Conservation (phyloP, 148 eudicot genomes). For the Nyssa sinensis region DNA sequence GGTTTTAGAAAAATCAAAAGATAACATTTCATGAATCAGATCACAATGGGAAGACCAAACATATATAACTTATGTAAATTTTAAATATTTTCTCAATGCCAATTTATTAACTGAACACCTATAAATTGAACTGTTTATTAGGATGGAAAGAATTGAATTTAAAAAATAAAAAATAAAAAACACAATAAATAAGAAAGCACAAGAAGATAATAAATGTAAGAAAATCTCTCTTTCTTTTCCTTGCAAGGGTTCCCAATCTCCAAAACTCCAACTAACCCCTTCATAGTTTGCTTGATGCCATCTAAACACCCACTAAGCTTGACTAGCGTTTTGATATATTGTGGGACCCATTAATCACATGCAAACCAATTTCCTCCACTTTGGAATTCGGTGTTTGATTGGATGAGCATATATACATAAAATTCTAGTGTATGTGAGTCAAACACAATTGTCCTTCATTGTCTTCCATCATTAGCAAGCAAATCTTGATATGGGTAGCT, state of each 20-base stretch:
- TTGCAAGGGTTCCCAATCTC: neutral
- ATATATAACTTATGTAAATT: too few species aligned
- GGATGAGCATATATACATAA: neutral
- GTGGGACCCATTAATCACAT: slow-evolving; percentile 9
- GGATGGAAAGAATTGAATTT: neutral
- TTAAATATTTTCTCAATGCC: neutral
- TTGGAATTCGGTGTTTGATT: neutral
- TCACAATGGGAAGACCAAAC: too few species aligned
- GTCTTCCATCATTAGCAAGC: neutral
- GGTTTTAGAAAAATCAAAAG: too few species aligned
- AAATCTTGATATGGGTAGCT: slow-evolving; percentile 7
- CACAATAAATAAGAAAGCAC: neutral
- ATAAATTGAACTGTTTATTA: too few species aligned
- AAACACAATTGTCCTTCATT: neutral
- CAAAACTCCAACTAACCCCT: neutral
- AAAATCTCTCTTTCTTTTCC: neutral
- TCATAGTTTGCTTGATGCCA: neutral
- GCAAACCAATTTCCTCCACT: slow-evolving; percentile 1
- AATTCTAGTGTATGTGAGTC: neutral
- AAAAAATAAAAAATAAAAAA: neutral
- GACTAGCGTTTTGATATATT: neutral
- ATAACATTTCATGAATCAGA: too few species aligned
- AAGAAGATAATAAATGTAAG: neutral
- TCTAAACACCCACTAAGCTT: neutral
- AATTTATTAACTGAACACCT: too few species aligned